phyloP scores from a whole-genome alignment of 108 stramenopile genomes.

The Skeletonema costatum region DNA sequence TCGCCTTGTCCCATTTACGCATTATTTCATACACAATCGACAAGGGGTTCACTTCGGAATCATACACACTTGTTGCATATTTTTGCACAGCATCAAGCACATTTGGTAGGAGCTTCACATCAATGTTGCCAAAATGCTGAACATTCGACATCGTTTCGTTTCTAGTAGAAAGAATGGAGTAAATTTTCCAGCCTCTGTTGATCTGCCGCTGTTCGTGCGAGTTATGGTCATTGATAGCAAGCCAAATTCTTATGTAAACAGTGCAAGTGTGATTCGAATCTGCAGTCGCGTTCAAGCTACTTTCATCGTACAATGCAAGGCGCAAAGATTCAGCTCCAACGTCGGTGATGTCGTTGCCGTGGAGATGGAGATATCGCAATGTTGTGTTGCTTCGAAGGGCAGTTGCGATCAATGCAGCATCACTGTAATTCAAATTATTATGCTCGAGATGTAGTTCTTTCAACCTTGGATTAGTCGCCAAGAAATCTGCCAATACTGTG shows the following conservation, averaged over 20 bases:
- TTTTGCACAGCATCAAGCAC: background rate
- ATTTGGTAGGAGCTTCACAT: background rate
- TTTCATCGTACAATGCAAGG: background rate
- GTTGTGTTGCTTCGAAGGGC: background rate
- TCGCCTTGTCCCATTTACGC: background rate
- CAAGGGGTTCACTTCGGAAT: background rate
- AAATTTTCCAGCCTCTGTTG: background rate
- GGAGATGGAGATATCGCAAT: background rate
- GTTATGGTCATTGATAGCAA: background rate
- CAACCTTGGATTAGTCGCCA: background rate
- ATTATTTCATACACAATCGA: background rate
- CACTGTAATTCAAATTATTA: background rate
- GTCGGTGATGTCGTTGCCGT: background rate
- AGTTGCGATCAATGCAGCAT: background rate
- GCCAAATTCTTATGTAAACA: too few species aligned
- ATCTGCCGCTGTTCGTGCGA: background rate
- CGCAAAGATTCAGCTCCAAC: background rate
- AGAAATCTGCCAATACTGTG: background rate
- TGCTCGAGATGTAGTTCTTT: background rate
- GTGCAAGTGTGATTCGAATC: background rate
- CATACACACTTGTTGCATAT: background rate
- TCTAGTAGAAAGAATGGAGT: background rate
- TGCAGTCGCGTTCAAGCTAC: conserved; percentile 1
- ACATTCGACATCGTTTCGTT: background rate
- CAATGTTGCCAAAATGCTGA: background rate